phyloP scores from a whole-genome alignment of 2,329 filamentous ascomycete genomes.

The Ophiostoma novo-ulmi region DNA sequence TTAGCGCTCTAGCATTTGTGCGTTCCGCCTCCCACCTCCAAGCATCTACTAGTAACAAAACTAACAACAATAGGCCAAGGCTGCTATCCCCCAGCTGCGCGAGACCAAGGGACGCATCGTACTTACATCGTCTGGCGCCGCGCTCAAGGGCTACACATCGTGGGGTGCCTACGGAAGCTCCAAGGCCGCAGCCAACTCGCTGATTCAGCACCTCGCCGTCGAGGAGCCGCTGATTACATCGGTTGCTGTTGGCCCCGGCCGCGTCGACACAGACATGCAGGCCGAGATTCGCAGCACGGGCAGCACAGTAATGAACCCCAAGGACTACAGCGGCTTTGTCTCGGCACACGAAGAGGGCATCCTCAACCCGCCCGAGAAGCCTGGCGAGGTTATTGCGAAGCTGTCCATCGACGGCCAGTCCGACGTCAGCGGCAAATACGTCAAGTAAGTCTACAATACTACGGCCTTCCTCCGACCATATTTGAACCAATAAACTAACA shows the following conservation, averaged over 20 bases:
- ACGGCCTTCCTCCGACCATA: neutral
- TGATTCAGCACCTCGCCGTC: constrained; percentile 64
- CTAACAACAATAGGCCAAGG: constrained; percentile 54
- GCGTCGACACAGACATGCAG: constrained; percentile 89
- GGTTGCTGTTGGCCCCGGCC: constrained; percentile 69
- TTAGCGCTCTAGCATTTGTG: constrained; percentile 75
- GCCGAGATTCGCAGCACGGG: constrained; percentile 64
- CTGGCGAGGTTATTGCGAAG: constrained; percentile 79
- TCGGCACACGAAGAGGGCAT: constrained; percentile 64
- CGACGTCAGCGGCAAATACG: constrained; percentile 69
- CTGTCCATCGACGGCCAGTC: constrained; percentile 61
- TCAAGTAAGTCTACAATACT: constrained; percentile 49
- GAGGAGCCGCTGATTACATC: constrained; percentile 75
- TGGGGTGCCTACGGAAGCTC: constrained; percentile 80
- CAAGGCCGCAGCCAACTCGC: constrained; percentile 78
- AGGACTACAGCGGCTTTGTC: constrained; percentile 63
- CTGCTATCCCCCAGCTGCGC: constrained; percentile 64
- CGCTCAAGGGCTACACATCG: constrained; percentile 57
- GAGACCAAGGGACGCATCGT: constrained; percentile 65
- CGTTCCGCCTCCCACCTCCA: constrained; percentile 30
- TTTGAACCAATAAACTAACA: neutral
- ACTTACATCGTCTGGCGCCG: constrained; percentile 75
- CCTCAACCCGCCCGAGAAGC: constrained; percentile 74
- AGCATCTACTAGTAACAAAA: neutral
- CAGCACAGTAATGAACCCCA: constrained; percentile 45